phyloP scores from a whole-genome alignment of 257 asterid genomes.

The Jaltomata sinuosa region DNA sequence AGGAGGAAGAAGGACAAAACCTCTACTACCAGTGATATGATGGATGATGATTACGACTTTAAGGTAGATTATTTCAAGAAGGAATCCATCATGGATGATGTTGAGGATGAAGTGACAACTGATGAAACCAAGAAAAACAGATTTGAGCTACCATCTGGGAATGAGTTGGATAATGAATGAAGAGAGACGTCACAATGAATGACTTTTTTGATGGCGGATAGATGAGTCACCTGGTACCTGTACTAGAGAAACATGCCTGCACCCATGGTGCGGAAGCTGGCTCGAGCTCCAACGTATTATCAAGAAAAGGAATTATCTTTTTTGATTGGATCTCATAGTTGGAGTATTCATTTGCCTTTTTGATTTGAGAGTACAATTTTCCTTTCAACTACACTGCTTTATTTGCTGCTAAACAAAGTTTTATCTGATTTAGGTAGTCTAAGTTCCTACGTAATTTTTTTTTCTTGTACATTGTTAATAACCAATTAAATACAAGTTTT shows the following conservation, averaged over 20 bases:
- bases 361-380: neutral
- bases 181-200: neutral
- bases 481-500: neutral
- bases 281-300: neutral
- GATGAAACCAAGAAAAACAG: constrained; percentile 25
- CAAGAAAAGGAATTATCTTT: neutral
- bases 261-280: neutral
- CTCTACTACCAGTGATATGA: constrained; percentile 25
- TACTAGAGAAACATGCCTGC: neutral
- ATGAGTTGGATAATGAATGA: constrained; percentile 44
- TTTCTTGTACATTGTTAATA: neutral
- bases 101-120: constrained; percentile 10
- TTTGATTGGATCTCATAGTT: neutral
- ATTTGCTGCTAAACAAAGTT: neutral
- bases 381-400: neutral
- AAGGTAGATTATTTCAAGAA: constrained; percentile 47
- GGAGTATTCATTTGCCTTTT: neutral
- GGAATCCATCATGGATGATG: constrained; percentile 42
- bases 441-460: neutral
- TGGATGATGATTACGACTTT: constrained; percentile 63
- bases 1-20: constrained; percentile 42
- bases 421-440: too few relatives aligned
- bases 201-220: neutral
- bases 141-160: constrained; percentile 63
- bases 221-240: neutral